Evolutionary conservation across 2,329 filamentous ascomycete species (phyloP).

Genomic region (Diaporthe batatas): DNA sequence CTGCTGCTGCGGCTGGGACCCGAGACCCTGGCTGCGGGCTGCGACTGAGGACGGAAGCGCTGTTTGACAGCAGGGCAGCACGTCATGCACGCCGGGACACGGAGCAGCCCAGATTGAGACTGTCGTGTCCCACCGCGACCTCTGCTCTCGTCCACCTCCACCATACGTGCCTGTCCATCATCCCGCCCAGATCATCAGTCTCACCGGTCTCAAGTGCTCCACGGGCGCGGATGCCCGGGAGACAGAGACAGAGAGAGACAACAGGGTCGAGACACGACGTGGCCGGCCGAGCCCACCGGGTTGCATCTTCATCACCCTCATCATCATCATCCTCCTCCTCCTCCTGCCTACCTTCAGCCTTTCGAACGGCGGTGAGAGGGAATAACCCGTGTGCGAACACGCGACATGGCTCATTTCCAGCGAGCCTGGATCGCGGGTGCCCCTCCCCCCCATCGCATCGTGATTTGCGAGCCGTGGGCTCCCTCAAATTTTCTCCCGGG

Average conservation of each 20-base stretch:
- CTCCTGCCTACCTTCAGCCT: not conserved
- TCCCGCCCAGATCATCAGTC: not conserved
- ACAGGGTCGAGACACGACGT: not conserved
- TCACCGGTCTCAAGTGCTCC: slow-evolving; percentile 10
- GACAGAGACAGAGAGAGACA: not conserved
- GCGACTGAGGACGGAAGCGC: not conserved
- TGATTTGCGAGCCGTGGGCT: slow-evolving; percentile 8
- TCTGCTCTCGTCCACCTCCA: not conserved
- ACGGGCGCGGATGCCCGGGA: not conserved
- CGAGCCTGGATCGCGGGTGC: not conserved
- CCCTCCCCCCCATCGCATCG: not conserved
- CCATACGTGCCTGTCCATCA: not conserved
- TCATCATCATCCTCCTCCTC: slow-evolving; percentile 9
- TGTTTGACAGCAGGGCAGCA: slow-evolving; percentile 23
- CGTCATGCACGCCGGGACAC: slow-evolving; percentile 26
- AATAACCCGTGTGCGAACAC: not conserved
- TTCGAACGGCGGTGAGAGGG: slow-evolving; percentile 1
- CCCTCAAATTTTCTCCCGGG: not conserved
- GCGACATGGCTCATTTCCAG: slow-evolving; percentile 11
- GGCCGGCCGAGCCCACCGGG: slow-evolving; percentile 28
- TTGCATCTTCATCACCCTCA: not conserved
- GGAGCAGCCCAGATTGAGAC: not conserved
- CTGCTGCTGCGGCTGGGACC: slow-evolving; percentile 8
- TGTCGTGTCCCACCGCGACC: slow-evolving; percentile 6
- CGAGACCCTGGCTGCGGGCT: slow-evolving; percentile 1